Percentiles rank a stretch among this genome's conserved stretches.
phyloP scores from a whole-genome alignment of 2,329 filamentous ascomycete genomes.

The Stemphylium beticola region DNA sequence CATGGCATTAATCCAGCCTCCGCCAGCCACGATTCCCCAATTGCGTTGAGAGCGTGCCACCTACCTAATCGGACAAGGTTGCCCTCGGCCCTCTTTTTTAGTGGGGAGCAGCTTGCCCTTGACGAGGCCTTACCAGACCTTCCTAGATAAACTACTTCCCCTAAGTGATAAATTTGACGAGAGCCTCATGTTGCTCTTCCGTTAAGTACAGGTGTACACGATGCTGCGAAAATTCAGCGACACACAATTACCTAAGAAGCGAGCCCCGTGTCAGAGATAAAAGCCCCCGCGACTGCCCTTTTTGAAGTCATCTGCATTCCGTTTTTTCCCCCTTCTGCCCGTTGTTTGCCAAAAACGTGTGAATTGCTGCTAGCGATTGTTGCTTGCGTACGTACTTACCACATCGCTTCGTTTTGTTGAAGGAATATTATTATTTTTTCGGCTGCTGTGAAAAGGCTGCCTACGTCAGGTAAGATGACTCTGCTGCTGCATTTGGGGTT shows the following conservation, averaged over 20 bases:
- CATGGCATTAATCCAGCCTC: background rate
- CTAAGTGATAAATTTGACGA: constrained; percentile 39
- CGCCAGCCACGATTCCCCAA: background rate
- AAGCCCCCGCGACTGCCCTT: constrained; percentile 29
- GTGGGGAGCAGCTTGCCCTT: constrained; percentile 27
- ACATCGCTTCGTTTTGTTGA: background rate
- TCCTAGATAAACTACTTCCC: constrained; percentile 31
- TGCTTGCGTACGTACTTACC: background rate
- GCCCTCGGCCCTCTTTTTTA: constrained; percentile 22
- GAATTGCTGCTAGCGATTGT: background rate
- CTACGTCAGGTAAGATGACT: background rate
- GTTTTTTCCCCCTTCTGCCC: background rate
- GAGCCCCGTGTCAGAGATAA: constrained; percentile 36
- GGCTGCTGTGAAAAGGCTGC: background rate
- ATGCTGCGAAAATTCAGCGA: constrained; percentile 30
- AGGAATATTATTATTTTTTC: background rate
- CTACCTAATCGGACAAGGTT: constrained; percentile 28
- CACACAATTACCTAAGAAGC: constrained; percentile 46
- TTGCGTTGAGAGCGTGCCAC: background rate
- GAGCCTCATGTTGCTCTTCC: constrained; percentile 31
- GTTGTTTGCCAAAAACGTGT: background rate
- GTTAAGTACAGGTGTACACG: constrained; percentile 44
- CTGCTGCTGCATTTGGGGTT: background rate
- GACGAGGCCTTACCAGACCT: constrained; percentile 16
- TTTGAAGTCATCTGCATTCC: constrained; percentile 1